Base-by-base conservation (phyloP, 1,284 basidiomycete species). In the Trichosporon ovoides region DNA sequence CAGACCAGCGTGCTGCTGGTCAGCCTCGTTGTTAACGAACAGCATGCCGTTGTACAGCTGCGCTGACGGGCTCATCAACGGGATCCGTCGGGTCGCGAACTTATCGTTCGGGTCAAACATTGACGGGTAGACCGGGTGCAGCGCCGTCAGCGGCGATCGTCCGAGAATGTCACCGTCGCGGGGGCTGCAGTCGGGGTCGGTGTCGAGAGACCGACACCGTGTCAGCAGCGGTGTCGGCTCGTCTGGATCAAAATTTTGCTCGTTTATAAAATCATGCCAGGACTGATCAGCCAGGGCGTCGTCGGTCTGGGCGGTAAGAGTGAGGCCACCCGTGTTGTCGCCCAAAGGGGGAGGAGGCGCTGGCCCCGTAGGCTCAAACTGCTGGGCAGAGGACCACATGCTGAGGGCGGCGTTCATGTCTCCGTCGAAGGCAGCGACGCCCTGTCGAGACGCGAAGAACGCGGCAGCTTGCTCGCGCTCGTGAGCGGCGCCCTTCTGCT, bases 231-330 rank as follows among this genome's bases (percentile, higher is more conserved):
- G 61, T n/a, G 61, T 63, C 48, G 58, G 58, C 56, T 63, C 61
- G 54, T 63, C 61, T 28, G 56, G 58, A 35, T 63, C 61, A 60
- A 63, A 63, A 58, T 58, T 63, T 53, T 63, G 59, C 48, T 63
- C 61, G 56, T 63, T 63, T 52, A 63, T 63, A 51, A 60, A 63
- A 48, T 63, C 61, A 59, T 63, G 61, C 61, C 61, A 63, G n/a
- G 58, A 60, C 56, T 63, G 61, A 40, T 63, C 61, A 14, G 61
- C 61, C 13, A 63, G 48, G 28, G 61, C 61, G 52, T 63, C 61
- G 43, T 63, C 61, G 9, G 59, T 57, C 33, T 40, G n/a, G 9
- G 53, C 49, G 1, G 46, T 31, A n/a, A 24, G 37, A 9, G 38
- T 28, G 9, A 57, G 40, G 4, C 31, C 40, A 10, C 24, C 56